Base-by-base conservation (phyloP, 139 green algal species). In the Edaphochlamys debaryana region DNA sequence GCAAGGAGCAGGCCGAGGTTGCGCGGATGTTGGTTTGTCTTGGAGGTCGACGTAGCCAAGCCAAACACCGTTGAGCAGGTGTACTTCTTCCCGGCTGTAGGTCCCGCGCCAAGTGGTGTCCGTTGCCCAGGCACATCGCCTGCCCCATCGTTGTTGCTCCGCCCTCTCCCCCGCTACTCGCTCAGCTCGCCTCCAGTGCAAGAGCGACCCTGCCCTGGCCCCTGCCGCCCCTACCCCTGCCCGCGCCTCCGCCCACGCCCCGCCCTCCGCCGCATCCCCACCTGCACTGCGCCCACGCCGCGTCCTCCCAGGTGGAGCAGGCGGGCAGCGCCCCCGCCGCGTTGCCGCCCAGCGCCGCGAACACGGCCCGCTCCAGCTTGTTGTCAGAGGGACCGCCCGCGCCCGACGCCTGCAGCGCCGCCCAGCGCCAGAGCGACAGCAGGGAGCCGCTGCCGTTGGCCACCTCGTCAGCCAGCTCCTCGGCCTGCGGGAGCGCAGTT, bases 301-400 rank as follows among this genome's bases (percentile, higher is more conserved):
- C 80, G 84, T 97, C 94, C 82, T 96, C 93, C 93, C 94, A 97
- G 67, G 52, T 86, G 67, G 29, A 7, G 80, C 93, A 97, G 0
- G 88, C 94, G 25, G 94, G 89, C 62, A 95, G 85, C 66, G 93
- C 56, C 6, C 81, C 82, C 62, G 40, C 71, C 54, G 95, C 60
- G 81, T 93, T 79, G 54, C 90, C 77, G 42, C 86, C 82, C 64
- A 97, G 74, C 25, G 89, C 85, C 13, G 76, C 94, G 66, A 94
- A 96, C 52, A 95, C 50, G 1, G 94, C 94, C 3, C 92, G 90
- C 87, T 97, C 94, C 45, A 90, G 90, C 11, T 48, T 37, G 15
- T 71, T 68, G 68, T 78, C 88, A 48, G 75, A 13, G 41, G 69
- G 32, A 17, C n/a, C 37, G 27, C 36, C 25, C 4, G 74, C 79